A percentile compares a stretch with the other conserved stretches of the same genome.
phyloP scores from a whole-genome alignment of 352 stramenopile species.

The Pythium insidiosum region DNA sequence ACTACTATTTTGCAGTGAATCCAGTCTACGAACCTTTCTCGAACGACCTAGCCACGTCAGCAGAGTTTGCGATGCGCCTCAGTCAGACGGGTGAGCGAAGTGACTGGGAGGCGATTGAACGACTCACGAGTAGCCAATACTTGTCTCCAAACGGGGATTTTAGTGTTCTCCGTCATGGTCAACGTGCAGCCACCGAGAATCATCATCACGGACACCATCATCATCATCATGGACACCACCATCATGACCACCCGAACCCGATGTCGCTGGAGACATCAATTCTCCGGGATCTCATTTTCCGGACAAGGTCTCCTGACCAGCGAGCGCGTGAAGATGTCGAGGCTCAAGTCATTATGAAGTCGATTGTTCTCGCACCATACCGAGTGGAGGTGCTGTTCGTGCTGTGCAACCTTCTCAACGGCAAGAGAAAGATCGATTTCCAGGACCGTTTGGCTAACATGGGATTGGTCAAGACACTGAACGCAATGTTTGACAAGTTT shows the following conservation, averaged over 20 bases:
- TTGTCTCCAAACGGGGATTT: slow-evolving; percentile 41
- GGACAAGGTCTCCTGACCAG: slow-evolving; percentile 40
- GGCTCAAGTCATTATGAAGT: slow-evolving; percentile 88
- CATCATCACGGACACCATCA: slow-evolving; percentile 17
- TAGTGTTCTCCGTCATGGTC: slow-evolving; percentile 30
- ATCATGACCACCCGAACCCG: slow-evolving; percentile 24
- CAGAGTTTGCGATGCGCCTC: slow-evolving; percentile 75
- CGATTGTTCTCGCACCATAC: slow-evolving; percentile 87
- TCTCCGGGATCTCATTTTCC: slow-evolving; percentile 66
- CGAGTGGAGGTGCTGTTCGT: slow-evolving; percentile 97
- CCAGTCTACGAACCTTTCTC: slow-evolving; percentile 78
- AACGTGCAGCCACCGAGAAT: neutral
- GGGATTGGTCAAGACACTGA: slow-evolving; percentile 87
- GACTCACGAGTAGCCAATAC: slow-evolving; percentile 36
- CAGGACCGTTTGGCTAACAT: slow-evolving; percentile 83
- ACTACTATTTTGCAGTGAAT: slow-evolving; percentile 81
- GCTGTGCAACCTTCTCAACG: slow-evolving; percentile 93
- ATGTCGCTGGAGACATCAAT: slow-evolving; percentile 67
- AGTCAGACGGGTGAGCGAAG: slow-evolving; percentile 64
- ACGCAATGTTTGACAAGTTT: slow-evolving; percentile 93
- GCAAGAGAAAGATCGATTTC: slow-evolving; percentile 91
- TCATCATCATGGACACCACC: slow-evolving; percentile 18
- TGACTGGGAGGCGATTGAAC: slow-evolving; percentile 70
- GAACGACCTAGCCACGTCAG: slow-evolving; percentile 68
- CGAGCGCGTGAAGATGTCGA: slow-evolving; percentile 57